These are phyloP conservation scores for Neopestalotiopsis sp. DNA, from an alignment of 2,329 filamentous ascomycete species.

Conservation along the genomic window DNA sequence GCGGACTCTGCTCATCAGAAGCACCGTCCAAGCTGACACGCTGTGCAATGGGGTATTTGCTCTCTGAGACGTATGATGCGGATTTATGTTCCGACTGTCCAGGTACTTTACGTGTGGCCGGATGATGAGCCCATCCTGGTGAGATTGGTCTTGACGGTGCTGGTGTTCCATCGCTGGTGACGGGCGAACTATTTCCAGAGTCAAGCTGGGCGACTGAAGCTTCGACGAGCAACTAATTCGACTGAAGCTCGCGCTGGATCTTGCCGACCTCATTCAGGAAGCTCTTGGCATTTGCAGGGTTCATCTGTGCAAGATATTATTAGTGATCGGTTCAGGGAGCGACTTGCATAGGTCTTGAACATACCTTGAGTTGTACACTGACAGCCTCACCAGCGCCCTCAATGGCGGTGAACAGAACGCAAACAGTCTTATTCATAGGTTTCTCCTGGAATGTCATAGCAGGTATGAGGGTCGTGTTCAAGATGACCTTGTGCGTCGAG, in stretches of 20 bases:
- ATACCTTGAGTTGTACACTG: constrained; percentile 66
- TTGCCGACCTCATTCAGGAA: constrained; percentile 55
- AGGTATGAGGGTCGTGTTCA: constrained; percentile 83
- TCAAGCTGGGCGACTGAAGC: constrained; percentile 12
- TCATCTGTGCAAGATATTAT: constrained; percentile 48
- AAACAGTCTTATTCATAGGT: constrained; percentile 72
- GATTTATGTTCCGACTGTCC: too few species aligned
- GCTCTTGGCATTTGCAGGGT: constrained; percentile 54
- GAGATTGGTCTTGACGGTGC: neutral
- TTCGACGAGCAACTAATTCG: constrained; percentile 32
- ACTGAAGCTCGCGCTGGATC: constrained; percentile 56
- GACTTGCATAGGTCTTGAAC: constrained; percentile 25
- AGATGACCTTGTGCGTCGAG: constrained; percentile 81
- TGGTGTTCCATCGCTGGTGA: neutral
- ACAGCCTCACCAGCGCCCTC: constrained; percentile 61
- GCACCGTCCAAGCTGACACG: too few species aligned
- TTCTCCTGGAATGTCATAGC: constrained; percentile 81
- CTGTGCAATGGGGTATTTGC: too few species aligned
- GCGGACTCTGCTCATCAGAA: too few species aligned
- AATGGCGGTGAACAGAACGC: constrained; percentile 70
- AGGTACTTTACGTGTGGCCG: too few species aligned
- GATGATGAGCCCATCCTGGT: neutral
- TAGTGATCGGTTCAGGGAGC: neutral
- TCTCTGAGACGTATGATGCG: too few species aligned
- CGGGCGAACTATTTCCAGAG: neutral